Evolutionary conservation across 495 filamentous ascomycete genomes (phyloP).

Genomic region (Trichoderma asperelloides): DNA sequence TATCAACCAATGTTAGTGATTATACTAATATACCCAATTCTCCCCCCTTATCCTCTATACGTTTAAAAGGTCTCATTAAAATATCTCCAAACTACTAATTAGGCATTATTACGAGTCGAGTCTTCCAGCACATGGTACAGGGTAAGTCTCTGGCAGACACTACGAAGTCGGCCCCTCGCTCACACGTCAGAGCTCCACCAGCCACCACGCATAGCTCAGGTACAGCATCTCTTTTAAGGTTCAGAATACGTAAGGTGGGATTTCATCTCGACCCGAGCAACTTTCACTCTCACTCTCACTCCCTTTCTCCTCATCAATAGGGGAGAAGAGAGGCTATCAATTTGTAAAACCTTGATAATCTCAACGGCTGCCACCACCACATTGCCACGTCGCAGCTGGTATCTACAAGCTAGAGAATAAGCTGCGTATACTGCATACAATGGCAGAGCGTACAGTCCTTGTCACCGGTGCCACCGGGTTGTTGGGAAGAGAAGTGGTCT

Average conservation of each 20-base stretch:
- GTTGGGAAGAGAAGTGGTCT: conserved; percentile 71
- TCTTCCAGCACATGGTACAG: neutral
- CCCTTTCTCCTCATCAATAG: neutral
- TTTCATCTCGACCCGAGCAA: neutral
- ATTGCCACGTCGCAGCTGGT: neutral
- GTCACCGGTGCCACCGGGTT: conserved; percentile 82
- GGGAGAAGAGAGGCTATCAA: neutral
- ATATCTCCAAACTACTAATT: no score
- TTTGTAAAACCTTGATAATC: neutral
- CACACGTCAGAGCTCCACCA: conserved; percentile 6
- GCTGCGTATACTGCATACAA: neutral
- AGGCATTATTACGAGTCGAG: neutral
- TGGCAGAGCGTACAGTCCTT: conserved; percentile 48
- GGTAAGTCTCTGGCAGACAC: neutral
- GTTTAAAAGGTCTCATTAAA: no score
- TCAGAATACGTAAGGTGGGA: neutral
- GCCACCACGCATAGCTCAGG: neutral
- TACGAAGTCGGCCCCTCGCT: neutral
- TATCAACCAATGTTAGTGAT: no score
- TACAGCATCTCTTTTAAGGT: neutral
- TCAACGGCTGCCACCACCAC: neutral
- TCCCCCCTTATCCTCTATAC: no score
- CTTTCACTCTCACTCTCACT: no score
- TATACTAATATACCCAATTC: no score
- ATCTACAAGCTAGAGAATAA: neutral